Base-by-base conservation (phyloP, 192 early-diverging fungal genomes). In the Coemansia erecta region DNA sequence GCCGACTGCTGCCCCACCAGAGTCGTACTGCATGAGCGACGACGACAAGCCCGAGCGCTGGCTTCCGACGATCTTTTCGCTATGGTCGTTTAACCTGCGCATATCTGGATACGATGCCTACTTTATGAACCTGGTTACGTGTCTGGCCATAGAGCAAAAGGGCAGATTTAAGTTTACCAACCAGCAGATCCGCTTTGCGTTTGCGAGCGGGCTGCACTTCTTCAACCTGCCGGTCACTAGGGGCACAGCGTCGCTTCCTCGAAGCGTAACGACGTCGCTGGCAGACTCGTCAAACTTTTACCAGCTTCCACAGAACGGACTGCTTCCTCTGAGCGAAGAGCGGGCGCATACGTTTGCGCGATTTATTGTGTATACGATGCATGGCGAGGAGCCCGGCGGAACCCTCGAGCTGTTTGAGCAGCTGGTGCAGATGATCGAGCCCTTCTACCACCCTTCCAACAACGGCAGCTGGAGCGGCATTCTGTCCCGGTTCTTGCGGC, bases 371-470 rank as follows among this genome's bases (percentile, higher is more conserved):
- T 89, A 86, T 70, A 92, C 93, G 3, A 84, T 92, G 22, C 56
- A 73, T 44, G 81, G 83, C 46, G 60, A 85, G 31, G 77, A 75
- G 7, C 68, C 80, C 9, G 69, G 75, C 44, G 76, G 76, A 15
- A 74, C 86, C 9, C 53, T 91, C 33, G 62, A 81, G 31, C 84
- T 87, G 58, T 81, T 98, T 43, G 68, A 77, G 12, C 83, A 88
- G 59, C 58, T 95, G 19, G 89, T 98, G 51, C 89, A 88, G 58
- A 91, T 92, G 46, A 84, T 86, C 23, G 95, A 98, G 72, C 86
- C 89, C 0, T 96, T 87, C 62, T 93, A 83, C 60, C 92, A 98
- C 70, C 95, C 95, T 12, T 92, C 91, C n/a, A 98, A 98, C 79
- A 79, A 81, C 61, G 95, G 95, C 4, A 61, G 66, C 49, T 98